A percentile compares a stretch with the other conserved stretches of the same genome.
phyloP scores from a whole-genome alignment of 495 filamentous ascomycete genomes.

The Gamarada debralockiae region DNA sequence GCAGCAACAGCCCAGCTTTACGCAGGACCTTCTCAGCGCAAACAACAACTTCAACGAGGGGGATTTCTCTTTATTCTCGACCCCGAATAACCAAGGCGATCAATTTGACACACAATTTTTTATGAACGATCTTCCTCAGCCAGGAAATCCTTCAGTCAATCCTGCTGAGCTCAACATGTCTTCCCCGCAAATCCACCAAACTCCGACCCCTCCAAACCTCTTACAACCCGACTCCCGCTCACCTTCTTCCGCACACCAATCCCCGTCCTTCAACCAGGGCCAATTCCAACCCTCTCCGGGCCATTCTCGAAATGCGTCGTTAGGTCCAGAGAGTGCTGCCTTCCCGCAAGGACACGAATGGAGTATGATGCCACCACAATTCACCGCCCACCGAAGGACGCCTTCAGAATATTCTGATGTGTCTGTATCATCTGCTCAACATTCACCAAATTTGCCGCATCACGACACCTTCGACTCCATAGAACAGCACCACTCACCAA shows the following conservation, averaged over 20 bases:
- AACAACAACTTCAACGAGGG: constrained; percentile 37
- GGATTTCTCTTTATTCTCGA: constrained; percentile 53
- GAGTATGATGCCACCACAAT: constrained; percentile 64
- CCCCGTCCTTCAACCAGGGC: constrained; percentile 53
- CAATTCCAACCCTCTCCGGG: constrained; percentile 49
- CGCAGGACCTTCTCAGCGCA: constrained; percentile 23
- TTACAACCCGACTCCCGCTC: constrained; percentile 57
- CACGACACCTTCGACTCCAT: constrained; percentile 73
- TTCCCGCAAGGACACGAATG: constrained; percentile 70
- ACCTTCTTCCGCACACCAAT: constrained; percentile 53
- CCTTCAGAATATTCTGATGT: constrained; percentile 91
- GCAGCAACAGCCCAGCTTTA: constrained; percentile 23
- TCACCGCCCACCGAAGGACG: constrained; percentile 72
- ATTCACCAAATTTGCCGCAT: constrained; percentile 76
- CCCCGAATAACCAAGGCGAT: constrained; percentile 31
- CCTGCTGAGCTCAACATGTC: constrained; percentile 67
- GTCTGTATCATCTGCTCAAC: constrained; percentile 71
- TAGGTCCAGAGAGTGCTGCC: constrained; percentile 74
- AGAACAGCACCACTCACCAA: constrained; percentile 73
- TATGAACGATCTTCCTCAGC: constrained; percentile 40
- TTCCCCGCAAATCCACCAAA: constrained; percentile 52
- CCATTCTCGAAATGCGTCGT: constrained; percentile 75
- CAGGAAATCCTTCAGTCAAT: constrained; percentile 47
- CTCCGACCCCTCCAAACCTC: constrained; percentile 66
- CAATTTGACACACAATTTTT: constrained; percentile 44